Conservation (phyloP, 331 rosid genomes). For the Pyracantha coccinea region DNA sequence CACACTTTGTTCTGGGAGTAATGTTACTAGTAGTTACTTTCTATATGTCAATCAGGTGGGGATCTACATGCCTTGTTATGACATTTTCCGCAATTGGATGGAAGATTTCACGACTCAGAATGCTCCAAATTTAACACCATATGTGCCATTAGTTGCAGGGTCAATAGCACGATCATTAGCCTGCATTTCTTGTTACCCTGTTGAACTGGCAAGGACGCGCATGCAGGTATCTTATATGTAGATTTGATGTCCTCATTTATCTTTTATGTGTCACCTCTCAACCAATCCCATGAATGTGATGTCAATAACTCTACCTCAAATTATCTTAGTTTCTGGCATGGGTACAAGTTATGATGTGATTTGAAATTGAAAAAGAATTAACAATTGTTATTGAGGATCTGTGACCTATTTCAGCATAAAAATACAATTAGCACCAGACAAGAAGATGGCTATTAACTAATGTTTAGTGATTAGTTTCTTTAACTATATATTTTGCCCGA, state of each 20-base stretch:
- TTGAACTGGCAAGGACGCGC: constrained; percentile 93
- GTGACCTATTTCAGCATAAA: neutral
- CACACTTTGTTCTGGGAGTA: constrained; percentile 1
- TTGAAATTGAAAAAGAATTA: too few species aligned
- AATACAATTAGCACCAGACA: neutral
- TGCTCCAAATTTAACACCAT: constrained; percentile 70
- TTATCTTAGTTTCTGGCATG: too few species aligned
- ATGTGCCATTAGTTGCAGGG: constrained; percentile 90
- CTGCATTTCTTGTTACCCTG: constrained; percentile 79
- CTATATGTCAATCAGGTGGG: constrained; percentile 57
- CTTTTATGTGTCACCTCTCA: neutral
- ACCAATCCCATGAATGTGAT: too few species aligned
- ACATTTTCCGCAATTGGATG: constrained; percentile 68
- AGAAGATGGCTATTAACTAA: neutral
- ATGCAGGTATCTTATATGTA: constrained; percentile 62
- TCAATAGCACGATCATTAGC: constrained; percentile 87
- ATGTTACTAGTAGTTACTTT: constrained; percentile 20
- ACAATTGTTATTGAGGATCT: neutral
- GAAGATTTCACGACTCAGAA: constrained; percentile 52
- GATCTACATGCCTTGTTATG: constrained; percentile 97
- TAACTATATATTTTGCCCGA: neutral
- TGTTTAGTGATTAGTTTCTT: too few species aligned
- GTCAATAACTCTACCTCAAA: neutral
- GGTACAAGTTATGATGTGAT: too few species aligned
- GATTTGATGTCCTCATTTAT: neutral